Evolutionary conservation across 306 rosid species (phyloP), one percentile per base, ranked within the genome.

Genomic region (Pachyrhizus erosus): DNA sequence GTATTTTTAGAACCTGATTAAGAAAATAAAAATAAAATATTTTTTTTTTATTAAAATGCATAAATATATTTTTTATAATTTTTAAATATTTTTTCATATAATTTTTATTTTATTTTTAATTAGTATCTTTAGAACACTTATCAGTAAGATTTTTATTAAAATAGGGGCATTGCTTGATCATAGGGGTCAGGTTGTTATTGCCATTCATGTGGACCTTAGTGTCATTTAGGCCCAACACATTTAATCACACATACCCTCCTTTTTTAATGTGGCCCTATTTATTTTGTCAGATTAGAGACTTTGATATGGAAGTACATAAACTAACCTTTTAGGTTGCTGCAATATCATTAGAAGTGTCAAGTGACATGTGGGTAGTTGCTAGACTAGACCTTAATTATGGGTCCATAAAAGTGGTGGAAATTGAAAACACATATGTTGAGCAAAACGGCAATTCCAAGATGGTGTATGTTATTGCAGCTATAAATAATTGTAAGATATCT

Each of bases 121-220:
- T n/a, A n/a, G n/a, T n/a, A n/a, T n/a, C n/a, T n/a, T n/a, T n/a
- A n/a, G n/a, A n/a, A n/a, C n/a, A n/a, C n/a, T n/a, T n/a, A n/a
- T n/a, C n/a, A n/a, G n/a, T n/a, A n/a, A n/a, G n/a, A n/a, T n/a
- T n/a, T n/a, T n/a, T n/a, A n/a, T n/a, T n/a, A n/a, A 72, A 65
- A 15, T 40, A 64, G 10, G 54, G 21, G 24, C 84, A 67, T 29
- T 57, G 78, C 39, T 51, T 79, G 24, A 77, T 78, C 62, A 60
- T 71, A 80, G 62, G 61, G 61, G 23, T 75, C 27, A 70, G 60
- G 62, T 58, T 61, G 39, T 46, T 49, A 13, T 79, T 80, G 74
- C 79, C 77, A 77, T 70, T 79, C 84, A 58, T 31, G 84, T 86
- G 89, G 89, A 86, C 74, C 85, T 81, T 82, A 57, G 64, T 58